Evolutionary conservation across 148 eudicot species (phyloP), one percentile per base, ranked within the genome.

Genomic region (Fallopia convolvulus): DNA sequence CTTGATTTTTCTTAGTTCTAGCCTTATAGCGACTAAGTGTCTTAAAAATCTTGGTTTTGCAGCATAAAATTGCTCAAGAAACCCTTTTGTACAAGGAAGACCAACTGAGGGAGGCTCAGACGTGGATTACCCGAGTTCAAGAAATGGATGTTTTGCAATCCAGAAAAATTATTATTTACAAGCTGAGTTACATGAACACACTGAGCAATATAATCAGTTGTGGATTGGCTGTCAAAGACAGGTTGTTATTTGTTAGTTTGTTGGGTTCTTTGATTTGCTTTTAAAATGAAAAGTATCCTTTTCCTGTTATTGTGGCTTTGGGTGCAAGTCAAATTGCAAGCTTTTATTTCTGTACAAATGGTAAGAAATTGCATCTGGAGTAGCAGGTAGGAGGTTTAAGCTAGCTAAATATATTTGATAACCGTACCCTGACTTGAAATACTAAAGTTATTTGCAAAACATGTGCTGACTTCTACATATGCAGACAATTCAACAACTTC

Each of bases 1-100:
- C n/a, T 58, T 58, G 65, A 58, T 58, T 21, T 58, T 58, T 21
- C n/a, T 2, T 58, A 58, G 32, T 21, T 58, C 4, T 58, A 1
- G 12, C 14, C 3, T 20, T 58, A 3, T 58, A 21, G 10, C 10
- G 12, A 58, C 65, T 58, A 23, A 58, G 8, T 4, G 8, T 58
- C 65, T 58, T 58, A n/a, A n/a, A 12, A 20, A 58, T 75, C 44
- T 55, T 72, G 50, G 53, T 78, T 60, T 84, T 82, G 81, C 98
- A 96, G 99, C 84, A 93, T 81, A 90, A 97, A 81, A 85, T 82
- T 79, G 88, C 97, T 83, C 94, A 91, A 81, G 98, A 96, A 81
- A 86, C 89, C 49, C 79, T 90, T 42, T 79, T 86, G 21, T 85
- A 74, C 82, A 96, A 88, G 84, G 99, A 96, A 82, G 94, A 93